phyloP scores from a whole-genome alignment of 2,329 filamentous ascomycete genomes.

The Fusarium nelsonii region DNA sequence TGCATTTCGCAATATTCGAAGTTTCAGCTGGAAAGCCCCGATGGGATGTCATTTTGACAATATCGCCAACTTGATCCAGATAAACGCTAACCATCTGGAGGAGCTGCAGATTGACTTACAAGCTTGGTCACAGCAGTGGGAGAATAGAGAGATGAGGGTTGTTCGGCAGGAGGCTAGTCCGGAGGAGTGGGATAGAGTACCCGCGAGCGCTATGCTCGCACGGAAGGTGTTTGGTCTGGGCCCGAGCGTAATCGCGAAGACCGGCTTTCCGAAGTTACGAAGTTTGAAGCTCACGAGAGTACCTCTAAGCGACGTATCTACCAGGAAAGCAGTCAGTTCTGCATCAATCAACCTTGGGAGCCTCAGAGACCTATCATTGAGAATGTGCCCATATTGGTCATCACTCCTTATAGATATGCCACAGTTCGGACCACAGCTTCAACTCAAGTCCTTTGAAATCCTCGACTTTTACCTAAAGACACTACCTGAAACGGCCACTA shows the following conservation, averaged over 20 bases:
- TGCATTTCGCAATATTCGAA: background rate
- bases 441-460: background rate
- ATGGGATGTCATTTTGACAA: background rate
- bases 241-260: accelerated
- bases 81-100: accelerated
- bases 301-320: background rate
- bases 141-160: background rate
- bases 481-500: background rate
- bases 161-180: accelerated
- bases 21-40: background rate
- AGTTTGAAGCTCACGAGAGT: background rate
- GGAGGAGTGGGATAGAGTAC: background rate
- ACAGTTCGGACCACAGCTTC: accelerated
- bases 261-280: background rate
- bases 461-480: background rate
- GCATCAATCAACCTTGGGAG: background rate
- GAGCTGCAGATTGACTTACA: background rate
- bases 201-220: background rate
- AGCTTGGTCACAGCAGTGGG: background rate
- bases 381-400: constrained; percentile 6
- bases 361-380: accelerated
- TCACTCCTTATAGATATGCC: background rate
- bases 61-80: accelerated
- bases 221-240: background rate
- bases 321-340: background rate